Base-by-base conservation (phyloP, 306 rosid genomes). In the Vigna unguiculata region DNA sequence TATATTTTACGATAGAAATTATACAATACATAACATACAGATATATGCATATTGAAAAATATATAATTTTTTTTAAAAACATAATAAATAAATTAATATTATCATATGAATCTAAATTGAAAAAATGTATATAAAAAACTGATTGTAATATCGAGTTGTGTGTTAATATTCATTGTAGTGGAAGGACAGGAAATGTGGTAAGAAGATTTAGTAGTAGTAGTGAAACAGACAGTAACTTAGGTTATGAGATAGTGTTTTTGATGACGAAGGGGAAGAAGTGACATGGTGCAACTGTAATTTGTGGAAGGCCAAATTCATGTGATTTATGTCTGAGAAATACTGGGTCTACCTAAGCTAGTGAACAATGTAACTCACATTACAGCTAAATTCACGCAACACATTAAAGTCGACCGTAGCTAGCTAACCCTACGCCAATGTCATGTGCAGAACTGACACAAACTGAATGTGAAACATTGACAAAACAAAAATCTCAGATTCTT, bases 371-470 rank as follows among this genome's bases (percentile, higher is more conserved):
- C n/a, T 41, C 55, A 40, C 45, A 38, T 38, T 1, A 38, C 2
- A 52, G 43, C 14, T 20, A 51, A 64, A 51, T 52, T 41, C 21
- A 76, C 54, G 16, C 54, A 57, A 17, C 43, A 32, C 61, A 55
- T 67, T 69, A 46, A 82, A 72, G 75, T 55, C 69, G 71, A 68
- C 58, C 45, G 43, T 49, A 61, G 53, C 64, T 40, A 64, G 36
- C 59, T 24, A 52, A 74, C 32, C 59, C 75, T 67, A 54, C 11
- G 69, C 41, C 34, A 51, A 68, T 59, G 83, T 59, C 84, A 80
- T 84, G 81, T 81, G 83, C 70, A 84, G 49, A 59, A 60, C 81
- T 74, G 83, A 85, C 79, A 81, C 69, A 48, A 73, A 61, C 75
- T 51, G 75, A 81, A 69, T 54, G 67, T 69, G 81, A 78, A 85